Base-by-base conservation (phyloP, 371 early-diverging fungal genomes). In the Actinomucor elegans region DNA sequence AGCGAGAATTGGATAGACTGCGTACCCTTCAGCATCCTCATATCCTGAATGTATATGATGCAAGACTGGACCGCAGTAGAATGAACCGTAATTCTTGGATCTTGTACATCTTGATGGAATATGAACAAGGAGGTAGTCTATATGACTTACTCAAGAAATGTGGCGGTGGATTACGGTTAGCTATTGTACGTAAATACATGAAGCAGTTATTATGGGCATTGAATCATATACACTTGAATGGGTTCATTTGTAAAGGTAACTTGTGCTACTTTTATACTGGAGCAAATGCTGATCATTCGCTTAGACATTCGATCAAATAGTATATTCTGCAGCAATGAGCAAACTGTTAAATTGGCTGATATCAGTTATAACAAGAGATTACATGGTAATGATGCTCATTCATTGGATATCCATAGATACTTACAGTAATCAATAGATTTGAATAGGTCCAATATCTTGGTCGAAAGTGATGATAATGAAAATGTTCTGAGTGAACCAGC, bases 191-290 rank as follows among this genome's bases (percentile, higher is more conserved):
- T 9, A 76, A 80, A 37, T 85, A 85, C 38, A 74, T 82, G 62
- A 76, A 74, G 34, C 84, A 86, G 14, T 64, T 86, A 2, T 37
- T 86, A 17, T 73, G 80, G 63, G 80, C 81, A 5, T 61, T 86
- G 26, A 71, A 70, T 14, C 75, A 81, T 61, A 52, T 86, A 8
- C 85, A 86, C 52, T 41, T 77, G 14, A 81, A 73, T 38, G 82
- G 81, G 6, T 74, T 85, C 50, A 66, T 84, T 17, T 85, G 85
- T 59, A 80, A 80, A 75, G 80, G 83, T 79, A 69, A 29, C 24
- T 29, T 8, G 23, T 3, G 18, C n/a, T n/a, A n/a, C n/a, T 15
- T n/a, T 9, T 38, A 18, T 21, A 9, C 11, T 6, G 15, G 27
- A 7, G 5, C 8, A n/a, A 6, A 24, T n/a, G 20, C n/a, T 42